A percentile compares a stretch with the other conserved stretches of the same genome.
These are phyloP conservation scores for Physcomitrellopsis africana DNA, from an alignment of 225 moss, liverwort and hornwort species.

Conservation along the genomic window DNA sequence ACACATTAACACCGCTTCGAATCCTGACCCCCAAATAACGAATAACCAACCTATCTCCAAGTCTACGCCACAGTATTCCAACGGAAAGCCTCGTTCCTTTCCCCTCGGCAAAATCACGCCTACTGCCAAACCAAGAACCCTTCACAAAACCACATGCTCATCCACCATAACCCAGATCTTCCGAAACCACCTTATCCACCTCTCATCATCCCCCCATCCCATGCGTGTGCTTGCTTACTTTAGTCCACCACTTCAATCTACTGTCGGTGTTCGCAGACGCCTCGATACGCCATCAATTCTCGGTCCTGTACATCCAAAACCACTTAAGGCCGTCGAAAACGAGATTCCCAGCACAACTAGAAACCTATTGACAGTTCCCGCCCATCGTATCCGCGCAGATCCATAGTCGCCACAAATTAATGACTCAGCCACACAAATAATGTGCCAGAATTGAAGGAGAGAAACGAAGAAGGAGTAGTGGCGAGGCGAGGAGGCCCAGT, in stretches of 20 bases:
- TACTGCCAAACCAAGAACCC: constrained; percentile 11
- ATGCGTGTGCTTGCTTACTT: constrained; percentile 28
- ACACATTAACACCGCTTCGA: constrained; percentile 39
- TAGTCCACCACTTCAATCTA: constrained; percentile 25
- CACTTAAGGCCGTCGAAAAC: constrained; percentile 17
- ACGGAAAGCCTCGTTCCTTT: background rate
- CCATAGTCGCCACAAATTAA: too few species aligned
- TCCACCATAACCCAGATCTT: background rate
- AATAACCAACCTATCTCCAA: constrained; percentile 37
- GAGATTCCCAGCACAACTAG: constrained; percentile 21
- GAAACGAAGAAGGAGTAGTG: too few species aligned
- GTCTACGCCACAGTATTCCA: constrained; percentile 7
- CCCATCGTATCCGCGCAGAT: background rate
- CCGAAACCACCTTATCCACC: constrained; percentile 17
- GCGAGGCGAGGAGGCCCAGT: too few species aligned
- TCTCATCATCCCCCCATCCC: constrained; percentile 14
- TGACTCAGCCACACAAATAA: too few species aligned
- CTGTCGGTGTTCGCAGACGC: constrained; percentile 6
- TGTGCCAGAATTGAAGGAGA: too few species aligned
- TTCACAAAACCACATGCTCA: constrained; percentile 26
- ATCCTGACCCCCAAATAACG: constrained; percentile 34
- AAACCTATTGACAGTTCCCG: background rate
- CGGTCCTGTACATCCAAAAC: constrained; percentile 24
- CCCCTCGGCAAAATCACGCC: constrained; percentile 3
- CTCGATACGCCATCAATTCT: background rate